Evolutionary conservation across 1,284 basidiomycete species (phyloP), one percentile per base, ranked within the genome.

Genomic region (Stereum hirsutum): DNA sequence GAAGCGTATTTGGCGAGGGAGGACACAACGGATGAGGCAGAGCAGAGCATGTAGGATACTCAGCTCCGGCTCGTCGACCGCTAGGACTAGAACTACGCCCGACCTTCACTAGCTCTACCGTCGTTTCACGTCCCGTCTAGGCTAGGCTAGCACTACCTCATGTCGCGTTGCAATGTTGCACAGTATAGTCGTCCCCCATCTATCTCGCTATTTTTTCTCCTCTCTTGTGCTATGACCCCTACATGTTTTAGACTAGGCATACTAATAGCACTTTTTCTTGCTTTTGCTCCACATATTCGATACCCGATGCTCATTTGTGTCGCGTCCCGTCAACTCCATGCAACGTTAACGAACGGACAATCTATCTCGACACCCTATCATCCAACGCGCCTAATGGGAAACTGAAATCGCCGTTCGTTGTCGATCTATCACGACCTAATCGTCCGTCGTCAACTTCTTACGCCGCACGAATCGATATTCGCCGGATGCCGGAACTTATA

Each of bases 121-220:
- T 76, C 78, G 74, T 71, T 74, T 72, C 64, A 44, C 70, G 74
- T 79, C 81, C 82, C 70, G 71, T 74, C 79, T 83, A 83, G 70
- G 68, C 77, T 81, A 79, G 70, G 69, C 76, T 79, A 77, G 67
- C 63, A 66, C 62, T 53, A 53, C 54, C n/a, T 42, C 52, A 60
- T 71, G 47, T 41, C 41, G 42, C 42, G 40, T n/a, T 45, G 20
- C 35, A 21, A 23, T 39, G 37, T 39, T 49, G 42, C 44, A 75
- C 78, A 83, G 83, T 87, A 83, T 78, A 75, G 78, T 82, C 70
- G 68, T 68, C 50, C n/a, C n/a, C n/a, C n/a, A n/a, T n/a, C n/a
- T n/a, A n/a, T n/a, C n/a, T n/a, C n/a, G n/a, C 53, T 64, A 65
- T 73, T 64, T 66, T 64, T 60, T 68, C 64, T 52, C 65, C 58